Percentiles rank a stretch among this genome's conserved stretches.
Evolutionary conservation across 129 eudicot species (phyloP).

Genomic region (Arctium lappa): DNA sequence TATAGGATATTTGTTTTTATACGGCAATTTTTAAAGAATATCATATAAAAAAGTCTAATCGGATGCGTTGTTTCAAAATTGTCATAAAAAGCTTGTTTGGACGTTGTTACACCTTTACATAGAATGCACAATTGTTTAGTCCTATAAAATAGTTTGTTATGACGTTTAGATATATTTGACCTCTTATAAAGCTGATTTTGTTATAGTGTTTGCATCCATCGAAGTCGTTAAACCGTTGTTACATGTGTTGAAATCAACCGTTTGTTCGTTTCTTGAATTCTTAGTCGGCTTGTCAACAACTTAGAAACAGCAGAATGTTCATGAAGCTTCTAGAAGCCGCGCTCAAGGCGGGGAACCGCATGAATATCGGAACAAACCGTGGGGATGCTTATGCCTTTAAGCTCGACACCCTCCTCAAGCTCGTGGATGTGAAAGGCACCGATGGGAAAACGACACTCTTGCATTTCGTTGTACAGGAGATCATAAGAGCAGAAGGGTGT

Average conservation of each 20-base stretch:
- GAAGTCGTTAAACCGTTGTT: background rate
- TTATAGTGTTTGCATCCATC: background rate
- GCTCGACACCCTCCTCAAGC: slow-evolving; percentile 78
- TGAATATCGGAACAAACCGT: slow-evolving; percentile 71
- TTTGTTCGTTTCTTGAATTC: background rate
- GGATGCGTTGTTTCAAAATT: no score
- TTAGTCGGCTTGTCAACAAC: slow-evolving; percentile 74
- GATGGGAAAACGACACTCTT: slow-evolving; percentile 83
- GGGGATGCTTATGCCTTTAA: slow-evolving; percentile 85
- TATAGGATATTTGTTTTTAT: no score
- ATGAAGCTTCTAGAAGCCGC: slow-evolving; percentile 71
- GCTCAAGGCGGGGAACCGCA: slow-evolving; percentile 65
- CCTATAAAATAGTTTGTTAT: no score
- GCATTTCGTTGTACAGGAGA: slow-evolving; percentile 80
- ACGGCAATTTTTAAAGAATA: no score
- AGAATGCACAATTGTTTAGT: no score
- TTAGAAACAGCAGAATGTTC: slow-evolving; percentile 74
- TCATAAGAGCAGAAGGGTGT: slow-evolving; percentile 62
- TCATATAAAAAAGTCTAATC: no score
- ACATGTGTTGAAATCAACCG: background rate
- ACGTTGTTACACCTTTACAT: no score
- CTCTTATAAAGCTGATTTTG: background rate
- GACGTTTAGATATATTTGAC: background rate
- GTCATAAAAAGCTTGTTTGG: no score
- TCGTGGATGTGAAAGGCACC: slow-evolving; percentile 61